These are phyloP conservation scores for Plasmodium knowlesi DNA, from an alignment of 169 alveolate genomes.

Conservation along the genomic window DNA sequence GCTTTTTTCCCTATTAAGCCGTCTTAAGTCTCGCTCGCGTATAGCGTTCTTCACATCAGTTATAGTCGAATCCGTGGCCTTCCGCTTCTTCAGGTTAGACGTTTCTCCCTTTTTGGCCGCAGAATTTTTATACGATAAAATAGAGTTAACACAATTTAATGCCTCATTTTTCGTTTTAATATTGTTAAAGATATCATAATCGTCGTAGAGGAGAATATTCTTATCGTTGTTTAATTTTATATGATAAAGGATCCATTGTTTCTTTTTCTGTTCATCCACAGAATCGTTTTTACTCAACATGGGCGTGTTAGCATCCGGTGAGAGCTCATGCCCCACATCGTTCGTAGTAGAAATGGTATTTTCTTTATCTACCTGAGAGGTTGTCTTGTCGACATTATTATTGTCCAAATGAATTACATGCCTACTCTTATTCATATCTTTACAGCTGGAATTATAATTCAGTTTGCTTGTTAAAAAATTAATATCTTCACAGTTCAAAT, in stretches of 20 bases:
- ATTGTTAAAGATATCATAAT: conserved; percentile 49
- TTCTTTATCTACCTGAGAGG: conserved; percentile 6
- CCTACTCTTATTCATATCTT: conserved; percentile 32
- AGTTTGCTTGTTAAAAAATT: conserved; percentile 44
- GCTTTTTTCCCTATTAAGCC: conserved; percentile 65
- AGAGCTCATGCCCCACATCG: not conserved
- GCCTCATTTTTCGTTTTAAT: conserved; percentile 56
- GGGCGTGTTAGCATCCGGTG: not conserved
- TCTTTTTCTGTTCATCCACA: conserved; percentile 4
- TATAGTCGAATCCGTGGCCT: not conserved
- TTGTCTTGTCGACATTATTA: not conserved
- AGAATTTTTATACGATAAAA: conserved; percentile 22
- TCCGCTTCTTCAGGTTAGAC: conserved; percentile 21
- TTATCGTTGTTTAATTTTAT: conserved; percentile 39
- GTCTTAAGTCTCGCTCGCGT: conserved; percentile 55
- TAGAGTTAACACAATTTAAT: conserved; percentile 40
- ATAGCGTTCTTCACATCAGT: conserved; percentile 24
- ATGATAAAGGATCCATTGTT: conserved; percentile 23
- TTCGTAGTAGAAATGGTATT: not conserved
- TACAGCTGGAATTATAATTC: conserved; percentile 9
- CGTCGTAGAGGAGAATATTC: conserved; percentile 41
- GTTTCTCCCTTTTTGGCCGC: conserved; percentile 27
- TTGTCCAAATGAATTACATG: not conserved
- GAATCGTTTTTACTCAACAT: not conserved
- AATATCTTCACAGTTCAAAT: conserved; percentile 39